Evolutionary conservation across 2,329 filamentous ascomycete species (phyloP).

Genomic region (Neoscytalidium dimidiatum): DNA sequence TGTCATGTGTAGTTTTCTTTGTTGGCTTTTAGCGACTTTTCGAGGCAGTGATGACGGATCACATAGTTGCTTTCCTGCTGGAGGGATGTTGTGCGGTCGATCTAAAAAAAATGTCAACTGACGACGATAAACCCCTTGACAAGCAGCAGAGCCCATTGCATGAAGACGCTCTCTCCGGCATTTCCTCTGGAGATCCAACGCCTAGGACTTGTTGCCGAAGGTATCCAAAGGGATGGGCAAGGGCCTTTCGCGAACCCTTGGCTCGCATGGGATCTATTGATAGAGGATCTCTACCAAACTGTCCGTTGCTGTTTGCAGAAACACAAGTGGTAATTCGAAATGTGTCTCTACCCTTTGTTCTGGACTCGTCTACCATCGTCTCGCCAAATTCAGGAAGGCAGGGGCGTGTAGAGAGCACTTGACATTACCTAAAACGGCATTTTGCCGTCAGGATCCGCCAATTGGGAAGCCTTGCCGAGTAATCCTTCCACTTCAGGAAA

Average conservation of each 20-base stretch:
- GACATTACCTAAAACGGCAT: background rate
- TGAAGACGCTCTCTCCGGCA: background rate
- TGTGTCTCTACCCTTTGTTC: background rate
- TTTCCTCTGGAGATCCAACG: background rate
- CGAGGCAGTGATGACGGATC: too few species aligned
- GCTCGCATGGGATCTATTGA: background rate
- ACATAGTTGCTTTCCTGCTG: too few species aligned
- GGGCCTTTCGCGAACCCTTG: background rate
- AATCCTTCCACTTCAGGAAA: background rate
- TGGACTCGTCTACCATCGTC: background rate
- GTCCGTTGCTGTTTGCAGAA: background rate
- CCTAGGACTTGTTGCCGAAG: too few species aligned
- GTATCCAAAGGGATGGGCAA: background rate
- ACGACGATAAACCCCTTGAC: too few species aligned
- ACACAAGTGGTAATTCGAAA: background rate
- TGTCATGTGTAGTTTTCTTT: too few species aligned
- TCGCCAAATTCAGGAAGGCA: background rate
- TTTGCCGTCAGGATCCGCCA: background rate
- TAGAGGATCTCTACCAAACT: background rate
- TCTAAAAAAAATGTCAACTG: too few species aligned
- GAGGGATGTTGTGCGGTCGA: too few species aligned
- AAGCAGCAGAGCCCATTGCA: background rate
- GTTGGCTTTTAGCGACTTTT: too few species aligned
- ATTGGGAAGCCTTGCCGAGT: background rate
- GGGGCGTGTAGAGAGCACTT: background rate